Base-by-base conservation (phyloP, 306 rosid species). In the Hippophae rhamnoides region DNA sequence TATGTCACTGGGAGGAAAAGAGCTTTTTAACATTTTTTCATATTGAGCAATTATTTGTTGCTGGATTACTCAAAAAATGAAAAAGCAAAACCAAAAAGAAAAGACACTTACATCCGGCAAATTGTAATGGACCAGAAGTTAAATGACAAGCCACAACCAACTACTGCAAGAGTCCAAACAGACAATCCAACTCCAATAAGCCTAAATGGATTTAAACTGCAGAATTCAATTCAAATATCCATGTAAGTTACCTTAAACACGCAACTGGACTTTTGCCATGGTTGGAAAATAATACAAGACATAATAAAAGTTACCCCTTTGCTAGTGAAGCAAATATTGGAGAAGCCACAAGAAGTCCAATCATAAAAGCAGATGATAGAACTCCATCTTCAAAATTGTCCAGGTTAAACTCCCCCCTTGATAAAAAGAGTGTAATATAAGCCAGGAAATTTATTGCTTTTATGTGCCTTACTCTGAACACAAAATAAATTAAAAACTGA, bases 361-460 rank as follows among this genome's bases (percentile, higher is more conserved):
- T 94, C 97, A 90, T 84, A 76, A 90, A 90, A 13, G 95, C 95
- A 79, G 90, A 90, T 57, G 97, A 87, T 47, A 90, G 67, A 66
- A 82, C 65, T 12, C 97, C 97, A 79, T 90, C 95, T 74, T 90
- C 74, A 68, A 87, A 90, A 72, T 90, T 87, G 73, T 63, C 87
- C 82, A 87, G 79, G 70, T 84, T 72, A 69, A 90, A 90, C 57
- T 87, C 94, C 40, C 95, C 95, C 82, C 97, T 90, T 12, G 8
- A 49, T n/a, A 49, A 2, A 49, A 57, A 72, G 38, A 31, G 38
- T 74, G 50, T 56, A 74, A 57, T 46, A 13, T 12, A 54, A n/a
- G 38, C 18, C 67, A 40, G 50, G 63, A 57, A 66, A 47, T 43
- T 8, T 26, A 25, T 41, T 41, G 42, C 40, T 49, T 49, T 3